These are phyloP conservation scores for Canna indica DNA, from an alignment of 176 grass and related monocot genomes.

Conservation along the genomic window DNA sequence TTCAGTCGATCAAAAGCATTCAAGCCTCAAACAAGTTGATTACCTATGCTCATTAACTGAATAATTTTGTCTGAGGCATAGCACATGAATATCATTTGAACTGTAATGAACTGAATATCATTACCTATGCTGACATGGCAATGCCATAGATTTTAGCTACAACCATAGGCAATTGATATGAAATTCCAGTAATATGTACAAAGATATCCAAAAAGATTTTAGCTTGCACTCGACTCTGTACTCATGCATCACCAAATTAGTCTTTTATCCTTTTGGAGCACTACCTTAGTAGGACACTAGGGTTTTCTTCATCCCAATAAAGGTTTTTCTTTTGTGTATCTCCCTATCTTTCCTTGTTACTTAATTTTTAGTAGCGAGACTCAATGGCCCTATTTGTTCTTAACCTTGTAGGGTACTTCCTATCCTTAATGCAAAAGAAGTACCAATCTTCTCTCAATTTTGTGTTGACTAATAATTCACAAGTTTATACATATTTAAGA, in stretches of 20 bases:
- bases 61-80: too few species aligned
- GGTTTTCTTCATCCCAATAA: conserved; percentile 15
- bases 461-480: neutral
- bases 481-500: neutral
- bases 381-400: conserved; percentile 15
- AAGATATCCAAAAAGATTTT: too few species aligned
- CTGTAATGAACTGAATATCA: too few species aligned
- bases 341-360: conserved; percentile 19
- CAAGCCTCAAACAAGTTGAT: too few species aligned
- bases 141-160: too few species aligned
- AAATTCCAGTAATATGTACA: too few species aligned
- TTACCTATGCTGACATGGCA: too few species aligned
- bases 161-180: too few species aligned
- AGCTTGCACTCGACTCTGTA: conserved; percentile 12
- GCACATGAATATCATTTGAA: too few species aligned
- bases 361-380: conserved; percentile 8
- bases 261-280: conserved; percentile 6
- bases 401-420: conserved; percentile 12
- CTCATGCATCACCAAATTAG: conserved; percentile 18
- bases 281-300: conserved; percentile 15
- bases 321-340: neutral
- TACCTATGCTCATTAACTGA: too few species aligned
- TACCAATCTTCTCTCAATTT: conserved; percentile 17
- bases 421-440: conserved; percentile 18
- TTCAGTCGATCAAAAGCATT: too few species aligned